Evolutionary conservation across 2,329 filamentous ascomycete species (phyloP).

Genomic region (Claviceps humidiphila): DNA sequence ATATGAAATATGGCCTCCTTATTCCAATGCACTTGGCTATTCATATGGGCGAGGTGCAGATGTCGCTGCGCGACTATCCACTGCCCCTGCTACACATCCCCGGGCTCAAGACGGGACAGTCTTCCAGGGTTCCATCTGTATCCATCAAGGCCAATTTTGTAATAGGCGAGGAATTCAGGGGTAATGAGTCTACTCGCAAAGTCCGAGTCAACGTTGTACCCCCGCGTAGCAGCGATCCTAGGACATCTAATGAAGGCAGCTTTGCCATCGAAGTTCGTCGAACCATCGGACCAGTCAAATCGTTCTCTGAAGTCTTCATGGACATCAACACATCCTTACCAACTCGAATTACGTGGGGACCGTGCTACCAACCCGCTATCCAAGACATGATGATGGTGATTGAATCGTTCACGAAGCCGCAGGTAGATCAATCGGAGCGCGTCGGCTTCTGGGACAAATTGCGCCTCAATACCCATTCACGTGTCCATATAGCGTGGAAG

Average conservation of each 20-base stretch:
- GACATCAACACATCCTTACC: conserved; percentile 89
- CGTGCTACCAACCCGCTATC: conserved; percentile 92
- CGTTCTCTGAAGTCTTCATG: conserved; percentile 82
- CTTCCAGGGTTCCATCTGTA: conserved; percentile 65
- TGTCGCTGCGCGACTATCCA: conserved; percentile 87
- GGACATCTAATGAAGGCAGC: conserved; percentile 41
- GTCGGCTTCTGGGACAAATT: conserved; percentile 99
- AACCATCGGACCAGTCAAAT: conserved; percentile 90
- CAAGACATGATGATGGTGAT: conserved; percentile 99
- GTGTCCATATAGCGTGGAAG: conserved; percentile 80
- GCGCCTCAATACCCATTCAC: conserved; percentile 82
- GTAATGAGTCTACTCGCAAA: conserved; percentile 63
- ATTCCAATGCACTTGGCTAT: conserved; percentile 83
- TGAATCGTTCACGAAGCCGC: conserved; percentile 93
- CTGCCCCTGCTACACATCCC: conserved; percentile 86
- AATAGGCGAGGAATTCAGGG: conserved; percentile 83
- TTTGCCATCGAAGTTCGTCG: conserved; percentile 80
- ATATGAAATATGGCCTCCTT: conserved; percentile 82
- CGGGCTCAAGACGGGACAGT: conserved; percentile 64
- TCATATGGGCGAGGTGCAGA: conserved; percentile 76
- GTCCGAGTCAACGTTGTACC: conserved; percentile 78
- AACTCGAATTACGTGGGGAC: conserved; percentile 91
- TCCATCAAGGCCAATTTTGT: conserved; percentile 85
- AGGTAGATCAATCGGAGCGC: conserved; percentile 81
- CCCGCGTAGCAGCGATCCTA: conserved; percentile 42